These are phyloP conservation scores for Exophiala xenobiotica DNA, from an alignment of 2,329 filamentous ascomycete genomes.

Conservation along the genomic window DNA sequence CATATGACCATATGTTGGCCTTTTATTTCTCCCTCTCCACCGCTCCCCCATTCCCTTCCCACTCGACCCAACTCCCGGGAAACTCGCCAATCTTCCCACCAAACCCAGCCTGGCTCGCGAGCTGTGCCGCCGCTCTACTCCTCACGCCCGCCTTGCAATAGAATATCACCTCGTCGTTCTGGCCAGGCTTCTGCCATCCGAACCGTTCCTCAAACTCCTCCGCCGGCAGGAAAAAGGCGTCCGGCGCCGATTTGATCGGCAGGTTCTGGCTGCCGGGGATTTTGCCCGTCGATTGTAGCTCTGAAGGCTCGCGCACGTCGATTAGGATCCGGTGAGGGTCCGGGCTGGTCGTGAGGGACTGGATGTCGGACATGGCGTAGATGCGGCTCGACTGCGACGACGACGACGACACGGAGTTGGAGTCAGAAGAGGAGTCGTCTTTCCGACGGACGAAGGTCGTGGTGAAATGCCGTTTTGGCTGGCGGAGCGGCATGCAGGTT, in stretches of 20 bases:
- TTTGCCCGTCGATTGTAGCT: slow-evolving; percentile 45
- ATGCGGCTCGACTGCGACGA: too few relatives aligned
- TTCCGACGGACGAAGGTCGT: slow-evolving; percentile 16
- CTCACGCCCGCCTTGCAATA: slow-evolving; percentile 93
- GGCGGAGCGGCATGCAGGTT: slow-evolving; percentile 13
- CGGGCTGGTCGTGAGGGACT: slow-evolving; percentile 15
- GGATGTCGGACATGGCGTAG: slow-evolving; percentile 30
- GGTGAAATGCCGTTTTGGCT: slow-evolving; percentile 25
- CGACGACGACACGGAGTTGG: too few relatives aligned
- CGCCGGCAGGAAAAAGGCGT: slow-evolving; percentile 71
- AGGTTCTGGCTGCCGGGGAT: slow-evolving; percentile 85
- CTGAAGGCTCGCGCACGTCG: slow-evolving; percentile 50
- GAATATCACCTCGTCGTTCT: slow-evolving; percentile 65
- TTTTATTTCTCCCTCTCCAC: slow-evolving; percentile 47
- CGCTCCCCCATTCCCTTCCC: slow-evolving; percentile 70
- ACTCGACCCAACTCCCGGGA: slow-evolving; percentile 65
- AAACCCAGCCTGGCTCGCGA: slow-evolving; percentile 79
- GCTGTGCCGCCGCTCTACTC: slow-evolving; percentile 70
- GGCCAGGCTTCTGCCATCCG: slow-evolving; percentile 69
- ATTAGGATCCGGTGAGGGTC: slow-evolving; percentile 30
- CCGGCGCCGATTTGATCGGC: slow-evolving; percentile 72
- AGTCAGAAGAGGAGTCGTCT: slow-evolving; percentile 13
- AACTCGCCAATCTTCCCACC: slow-evolving; percentile 57
- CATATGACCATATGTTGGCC: slow-evolving; percentile 24
- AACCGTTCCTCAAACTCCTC: slow-evolving; percentile 83